A percentile compares a stretch with the other conserved stretches of the same genome.
Conservation (phyloP, 2,329 filamentous ascomycete genomes). For the Aspergillus sp. region DNA sequence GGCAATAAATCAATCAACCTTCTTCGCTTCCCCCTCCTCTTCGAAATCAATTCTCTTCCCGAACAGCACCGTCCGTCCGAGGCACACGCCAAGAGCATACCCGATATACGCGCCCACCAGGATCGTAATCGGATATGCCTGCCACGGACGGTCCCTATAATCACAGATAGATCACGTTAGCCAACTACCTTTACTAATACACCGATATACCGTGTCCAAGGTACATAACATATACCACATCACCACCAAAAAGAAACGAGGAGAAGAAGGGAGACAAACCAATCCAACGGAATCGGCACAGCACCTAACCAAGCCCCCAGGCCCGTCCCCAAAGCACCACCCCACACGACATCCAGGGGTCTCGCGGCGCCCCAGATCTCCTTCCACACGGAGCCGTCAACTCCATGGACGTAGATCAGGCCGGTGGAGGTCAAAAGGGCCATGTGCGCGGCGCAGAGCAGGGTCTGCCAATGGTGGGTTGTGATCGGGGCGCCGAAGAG, state of each 20-base stretch:
- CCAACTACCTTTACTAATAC: neutral
- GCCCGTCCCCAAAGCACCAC: conserved; percentile 72
- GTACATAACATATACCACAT: neutral
- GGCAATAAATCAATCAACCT: conserved; percentile 1
- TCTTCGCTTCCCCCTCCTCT: conserved; percentile 14
- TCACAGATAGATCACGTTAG: neutral
- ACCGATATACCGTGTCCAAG: no score
- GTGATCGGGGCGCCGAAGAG: conserved; percentile 91
- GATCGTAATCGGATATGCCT: conserved; percentile 95
- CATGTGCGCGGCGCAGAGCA: conserved; percentile 78
- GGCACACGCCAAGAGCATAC: conserved; percentile 61
- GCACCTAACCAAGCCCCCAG: conserved; percentile 91
- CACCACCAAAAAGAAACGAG: neutral
- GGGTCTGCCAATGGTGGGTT: conserved; percentile 74
- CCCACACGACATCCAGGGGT: conserved; percentile 82
- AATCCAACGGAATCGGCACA: conserved; percentile 92
- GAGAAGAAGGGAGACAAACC: conserved; percentile 50
- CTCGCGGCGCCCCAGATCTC: conserved; percentile 66
- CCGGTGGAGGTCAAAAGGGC: conserved; percentile 75
- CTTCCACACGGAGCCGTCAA: conserved; percentile 69
- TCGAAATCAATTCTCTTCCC: conserved; percentile 37
- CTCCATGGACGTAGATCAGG: conserved; percentile 81
- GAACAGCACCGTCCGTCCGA: conserved; percentile 23
- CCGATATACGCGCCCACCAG: conserved; percentile 79
- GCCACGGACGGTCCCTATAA: conserved; percentile 85